These are phyloP conservation scores for Santalum album DNA, from an alignment of 164 flowering plant genomes.

Conservation along the genomic window DNA sequence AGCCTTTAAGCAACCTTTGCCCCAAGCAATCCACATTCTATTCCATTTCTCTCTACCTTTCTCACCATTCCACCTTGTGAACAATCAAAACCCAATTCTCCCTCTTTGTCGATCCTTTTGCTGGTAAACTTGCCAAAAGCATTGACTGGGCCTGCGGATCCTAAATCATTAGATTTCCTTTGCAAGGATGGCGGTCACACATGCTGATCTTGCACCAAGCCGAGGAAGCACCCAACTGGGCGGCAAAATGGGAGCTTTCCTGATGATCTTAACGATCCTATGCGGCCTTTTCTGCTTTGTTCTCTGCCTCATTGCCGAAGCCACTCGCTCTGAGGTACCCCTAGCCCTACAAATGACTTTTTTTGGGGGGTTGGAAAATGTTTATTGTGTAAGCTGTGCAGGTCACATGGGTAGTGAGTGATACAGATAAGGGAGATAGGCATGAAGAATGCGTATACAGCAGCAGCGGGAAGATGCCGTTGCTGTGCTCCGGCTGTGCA, in stretches of 20 bases:
- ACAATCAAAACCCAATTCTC: background rate
- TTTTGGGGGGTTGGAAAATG: no score
- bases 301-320: constrained; percentile 77
- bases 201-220: constrained; percentile 68
- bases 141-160: background rate
- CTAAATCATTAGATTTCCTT: no score
- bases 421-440: constrained; percentile 14
- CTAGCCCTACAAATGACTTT: no score
- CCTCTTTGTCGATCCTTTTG: background rate
- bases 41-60: constrained; percentile 1
- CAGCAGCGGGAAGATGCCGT: constrained; percentile 60
- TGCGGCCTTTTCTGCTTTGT: constrained; percentile 71
- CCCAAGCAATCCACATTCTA: constrained; percentile 48
- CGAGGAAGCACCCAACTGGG: constrained; percentile 37
- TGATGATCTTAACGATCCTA: constrained; percentile 50
- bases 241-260: constrained; percentile 53
- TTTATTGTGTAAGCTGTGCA: constrained; percentile 13
- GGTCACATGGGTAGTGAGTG: constrained; percentile 41
- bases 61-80: background rate
- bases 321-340: constrained; percentile 72
- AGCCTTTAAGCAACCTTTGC: constrained; percentile 71
- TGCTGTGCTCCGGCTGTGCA: constrained; percentile 48
- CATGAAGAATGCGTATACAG: constrained; percentile 48
- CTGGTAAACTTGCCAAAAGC: background rate
- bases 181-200: constrained; percentile 60